Base-by-base conservation (phyloP, 306 rosid genomes). In the Citrullus colocynthis region DNA sequence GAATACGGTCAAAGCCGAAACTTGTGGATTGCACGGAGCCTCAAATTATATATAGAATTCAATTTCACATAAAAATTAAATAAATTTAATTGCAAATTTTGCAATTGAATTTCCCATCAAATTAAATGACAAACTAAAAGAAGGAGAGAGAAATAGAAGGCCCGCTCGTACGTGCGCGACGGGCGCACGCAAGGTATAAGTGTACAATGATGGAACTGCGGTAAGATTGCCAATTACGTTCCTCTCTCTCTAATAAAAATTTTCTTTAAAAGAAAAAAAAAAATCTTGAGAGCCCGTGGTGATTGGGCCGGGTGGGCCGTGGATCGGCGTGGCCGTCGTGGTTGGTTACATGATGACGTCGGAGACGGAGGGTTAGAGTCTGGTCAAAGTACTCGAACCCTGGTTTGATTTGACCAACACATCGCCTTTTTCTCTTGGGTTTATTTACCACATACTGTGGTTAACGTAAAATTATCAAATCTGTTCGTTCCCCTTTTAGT, bases 41-140 rank as follows among this genome's bases (percentile, higher is more conserved):
- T 80, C 78, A 87, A 87, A 82, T 86, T 90, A 92, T 87, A 90
- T 88, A 90, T 88, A 92, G 97, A 87, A 64, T 32, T 8, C 0
- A 75, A 45, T 74, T 81, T 88, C 89, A 88, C 97, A 67, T 20
- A 83, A 84, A 83, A 79, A 82, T n/a, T 57, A 7, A 8, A 8
- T 4, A 6, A 52, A 14, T 52, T 48, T 48, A 44, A 44, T 44
- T 48, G 52, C 14, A 48, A 11, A 52, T 18, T 51, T 55, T 17
- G 24, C 10, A 55, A 55, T 55, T 7, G 4, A 4, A 55, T 55
- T 74, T 49, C 79, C 70, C 52, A 21, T 60, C 49, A 66, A 80
- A 36, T 45, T 52, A 9, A 28, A 67, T 21, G 1, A 32, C 11
- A 5, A 0, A 1, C 41, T 81, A 71, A 73, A 76, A 51, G 9